These are phyloP conservation scores for Striga hermonthica DNA, from an alignment of 305 asterid genomes.

Conservation along the genomic window DNA sequence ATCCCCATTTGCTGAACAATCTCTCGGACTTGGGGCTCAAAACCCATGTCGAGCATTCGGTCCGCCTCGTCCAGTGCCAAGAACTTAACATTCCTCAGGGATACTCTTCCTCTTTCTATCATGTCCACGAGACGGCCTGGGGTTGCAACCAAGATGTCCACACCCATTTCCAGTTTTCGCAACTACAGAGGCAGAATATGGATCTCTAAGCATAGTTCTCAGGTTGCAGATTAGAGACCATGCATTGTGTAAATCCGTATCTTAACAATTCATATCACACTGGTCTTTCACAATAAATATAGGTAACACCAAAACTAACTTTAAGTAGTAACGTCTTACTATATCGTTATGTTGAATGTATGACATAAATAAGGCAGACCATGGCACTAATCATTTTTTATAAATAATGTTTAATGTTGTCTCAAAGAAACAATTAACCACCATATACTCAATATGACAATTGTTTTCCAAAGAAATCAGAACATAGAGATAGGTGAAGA, in stretches of 20 bases:
- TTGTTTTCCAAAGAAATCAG: not conserved
- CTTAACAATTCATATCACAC: no score
- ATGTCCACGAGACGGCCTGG: constrained; percentile 79
- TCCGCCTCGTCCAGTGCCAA: constrained; percentile 81
- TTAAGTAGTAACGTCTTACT: no score
- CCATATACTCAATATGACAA: not conserved
- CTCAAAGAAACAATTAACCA: not conserved
- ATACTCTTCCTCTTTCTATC: constrained; percentile 54
- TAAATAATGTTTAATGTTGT: not conserved
- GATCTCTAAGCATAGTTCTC: not conserved
- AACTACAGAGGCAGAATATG: constrained; percentile 37
- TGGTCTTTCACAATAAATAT: no score
- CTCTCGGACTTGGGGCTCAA: constrained; percentile 61
- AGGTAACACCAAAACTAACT: no score
- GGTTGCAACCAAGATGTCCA: constrained; percentile 81
- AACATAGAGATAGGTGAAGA: not conserved
- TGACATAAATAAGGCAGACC: not conserved
- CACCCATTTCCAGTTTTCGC: constrained; percentile 61
- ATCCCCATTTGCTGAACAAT: constrained; percentile 59
- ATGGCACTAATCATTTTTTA: no score
- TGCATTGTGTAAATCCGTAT: not conserved
- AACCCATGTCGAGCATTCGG: constrained; percentile 86
- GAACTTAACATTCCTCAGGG: constrained; percentile 49
- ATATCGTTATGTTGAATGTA: no score
- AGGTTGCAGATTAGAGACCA: not conserved